These are phyloP conservation scores for Vaccinium myrtillus DNA, from an alignment of 148 eudicot genomes.

Conservation along the genomic window DNA sequence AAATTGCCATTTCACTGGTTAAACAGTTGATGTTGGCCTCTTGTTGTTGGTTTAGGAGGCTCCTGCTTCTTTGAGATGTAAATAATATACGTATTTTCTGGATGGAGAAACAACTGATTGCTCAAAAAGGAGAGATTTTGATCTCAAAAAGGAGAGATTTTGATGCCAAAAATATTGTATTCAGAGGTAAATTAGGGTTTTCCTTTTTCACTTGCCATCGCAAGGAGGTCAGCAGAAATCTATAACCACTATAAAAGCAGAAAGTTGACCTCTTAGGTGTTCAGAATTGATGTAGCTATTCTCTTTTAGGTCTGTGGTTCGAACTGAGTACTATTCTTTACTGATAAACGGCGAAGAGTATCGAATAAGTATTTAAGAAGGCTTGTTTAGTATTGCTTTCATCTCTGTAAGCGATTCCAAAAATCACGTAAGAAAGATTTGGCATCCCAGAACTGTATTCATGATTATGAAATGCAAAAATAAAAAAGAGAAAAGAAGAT, in stretches of 20 bases:
- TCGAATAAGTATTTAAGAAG: neutral
- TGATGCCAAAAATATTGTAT: neutral
- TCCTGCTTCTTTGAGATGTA: neutral
- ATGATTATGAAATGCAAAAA: neutral
- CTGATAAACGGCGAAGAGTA: neutral
- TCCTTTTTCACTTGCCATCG: neutral
- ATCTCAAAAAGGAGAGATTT: neutral
- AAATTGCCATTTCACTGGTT: neutral
- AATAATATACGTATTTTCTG: neutral
- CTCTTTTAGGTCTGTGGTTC: no score
- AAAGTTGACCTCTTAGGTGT: no score
- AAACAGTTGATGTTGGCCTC: neutral
- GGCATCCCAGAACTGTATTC: neutral
- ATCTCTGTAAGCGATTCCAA: neutral
- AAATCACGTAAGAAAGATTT: neutral
- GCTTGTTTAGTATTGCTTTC: neutral
- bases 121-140: neutral
- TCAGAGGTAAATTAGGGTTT: neutral
- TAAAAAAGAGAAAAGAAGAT: no score
- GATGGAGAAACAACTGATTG: neutral
- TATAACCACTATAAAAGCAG: no score
- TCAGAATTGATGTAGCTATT: no score
- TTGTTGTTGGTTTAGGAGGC: neutral
- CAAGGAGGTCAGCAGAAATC: no score
- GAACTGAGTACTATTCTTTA: no score